Evolutionary conservation across 2,329 filamentous ascomycete species (phyloP).

Genomic region (Blumeriella jaapii): DNA sequence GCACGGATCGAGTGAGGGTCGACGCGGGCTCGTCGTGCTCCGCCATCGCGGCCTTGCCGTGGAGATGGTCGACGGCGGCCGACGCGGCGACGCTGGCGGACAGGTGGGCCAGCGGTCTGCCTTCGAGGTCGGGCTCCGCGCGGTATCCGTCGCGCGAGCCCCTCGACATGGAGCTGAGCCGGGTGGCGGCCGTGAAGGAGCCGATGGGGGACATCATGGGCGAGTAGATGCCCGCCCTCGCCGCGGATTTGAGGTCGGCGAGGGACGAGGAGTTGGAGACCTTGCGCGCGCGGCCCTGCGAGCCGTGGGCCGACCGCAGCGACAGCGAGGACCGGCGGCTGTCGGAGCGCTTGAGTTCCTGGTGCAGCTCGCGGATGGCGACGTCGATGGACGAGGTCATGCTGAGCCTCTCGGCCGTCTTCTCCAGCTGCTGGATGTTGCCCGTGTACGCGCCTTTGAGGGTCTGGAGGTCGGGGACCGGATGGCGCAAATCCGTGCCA

Average conservation of each 20-base stretch:
- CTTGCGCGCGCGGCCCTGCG: constrained; percentile 29
- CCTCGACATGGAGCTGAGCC: constrained; percentile 44
- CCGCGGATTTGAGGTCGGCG: constrained; percentile 54
- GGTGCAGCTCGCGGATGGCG: constrained; percentile 63
- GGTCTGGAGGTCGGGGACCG: constrained; percentile 49
- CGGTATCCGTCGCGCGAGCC: constrained; percentile 30
- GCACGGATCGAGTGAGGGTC: constrained; percentile 18
- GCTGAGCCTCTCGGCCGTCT: constrained; percentile 63
- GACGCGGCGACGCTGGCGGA: constrained; percentile 25
- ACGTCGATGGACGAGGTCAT: constrained; percentile 64
- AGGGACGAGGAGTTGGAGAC: constrained; percentile 47
- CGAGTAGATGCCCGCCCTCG: constrained; percentile 59
- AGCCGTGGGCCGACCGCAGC: constrained; percentile 37
- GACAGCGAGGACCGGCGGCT: constrained; percentile 56
- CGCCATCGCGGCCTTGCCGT: constrained; percentile 18
- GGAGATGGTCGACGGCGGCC: too few relatives aligned
- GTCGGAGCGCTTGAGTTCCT: constrained; percentile 58
- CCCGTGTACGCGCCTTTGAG: constrained; percentile 49
- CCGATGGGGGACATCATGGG: constrained; percentile 57
- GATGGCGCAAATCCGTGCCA: constrained; percentile 36
- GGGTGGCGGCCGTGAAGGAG: constrained; percentile 38
- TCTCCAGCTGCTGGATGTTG: constrained; percentile 65
- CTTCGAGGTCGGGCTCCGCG: constrained; percentile 27
- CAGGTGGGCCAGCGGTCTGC: constrained; percentile 25
- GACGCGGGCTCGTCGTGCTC: constrained; percentile 21